Percentiles rank a stretch among this genome's conserved stretches.
These are phyloP conservation scores for Puccinia polysora DNA, from an alignment of 1,284 basidiomycete genomes.

Conservation along the genomic window DNA sequence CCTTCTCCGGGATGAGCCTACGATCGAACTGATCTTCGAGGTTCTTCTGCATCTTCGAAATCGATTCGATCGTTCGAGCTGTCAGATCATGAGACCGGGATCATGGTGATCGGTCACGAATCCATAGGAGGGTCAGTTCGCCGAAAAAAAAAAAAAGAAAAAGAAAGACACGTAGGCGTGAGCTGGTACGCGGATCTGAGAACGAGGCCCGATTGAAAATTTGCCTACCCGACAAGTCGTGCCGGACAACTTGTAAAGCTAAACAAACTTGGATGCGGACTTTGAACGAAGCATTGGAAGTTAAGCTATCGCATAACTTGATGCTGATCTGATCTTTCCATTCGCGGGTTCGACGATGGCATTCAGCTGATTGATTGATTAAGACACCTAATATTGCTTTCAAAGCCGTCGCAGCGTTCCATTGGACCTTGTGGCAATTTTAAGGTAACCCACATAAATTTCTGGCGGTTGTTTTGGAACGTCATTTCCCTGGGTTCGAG, in stretches of 20 bases:
- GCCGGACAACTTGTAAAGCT: constrained; percentile 13
- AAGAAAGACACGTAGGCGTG: background rate
- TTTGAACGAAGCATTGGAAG: constrained; percentile 21
- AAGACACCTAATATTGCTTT: constrained; percentile 20
- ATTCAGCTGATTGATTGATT: background rate
- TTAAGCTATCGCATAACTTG: constrained; percentile 2
- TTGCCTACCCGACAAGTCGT: background rate
- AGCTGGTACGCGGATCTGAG: too few species aligned
- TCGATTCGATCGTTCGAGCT: background rate
- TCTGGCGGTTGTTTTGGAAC: too few species aligned
- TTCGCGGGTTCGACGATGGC: background rate
- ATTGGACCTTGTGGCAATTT: constrained; percentile 32
- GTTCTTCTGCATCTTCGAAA: background rate
- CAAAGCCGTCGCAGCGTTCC: constrained; percentile 30
- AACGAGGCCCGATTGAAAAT: background rate
- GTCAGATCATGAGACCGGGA: background rate
- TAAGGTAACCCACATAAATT: too few species aligned
- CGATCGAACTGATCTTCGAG: background rate
- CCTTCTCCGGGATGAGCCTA: constrained; percentile 17
- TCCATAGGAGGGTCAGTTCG: background rate
- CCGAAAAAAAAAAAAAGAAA: background rate
- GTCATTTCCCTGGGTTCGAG: too few species aligned
- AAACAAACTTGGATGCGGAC: constrained; percentile 39
- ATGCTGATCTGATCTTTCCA: background rate
- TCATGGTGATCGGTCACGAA: background rate